Evolutionary conservation across 139 green algal species (phyloP), one percentile per base, ranked within the genome.

Genomic region (Mesotaenium endlicherianum): DNA sequence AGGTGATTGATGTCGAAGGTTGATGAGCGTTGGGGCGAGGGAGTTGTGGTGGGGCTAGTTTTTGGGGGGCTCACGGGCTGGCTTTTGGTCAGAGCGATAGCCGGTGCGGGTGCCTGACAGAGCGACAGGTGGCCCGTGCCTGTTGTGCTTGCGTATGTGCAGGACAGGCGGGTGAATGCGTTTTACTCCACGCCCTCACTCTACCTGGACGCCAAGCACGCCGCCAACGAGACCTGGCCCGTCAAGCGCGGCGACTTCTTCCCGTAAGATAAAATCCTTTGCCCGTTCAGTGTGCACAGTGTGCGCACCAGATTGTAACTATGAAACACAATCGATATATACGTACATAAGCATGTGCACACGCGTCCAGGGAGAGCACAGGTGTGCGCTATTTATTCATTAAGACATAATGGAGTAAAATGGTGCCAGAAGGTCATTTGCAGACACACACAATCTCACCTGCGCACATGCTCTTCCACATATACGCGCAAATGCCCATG

Each of bases 161-260:
- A 87, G 58, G 92, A 97, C 45, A 91, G 92, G 8, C 85, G 94
- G 6, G 68, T 97, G 1, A 93, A 94, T 79, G 93, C 89, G 2
- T 90, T 96, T 58, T 97, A 97, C 91, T 98, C 94, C 2, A 94
- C 92, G 0, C 94, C 94, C 1, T 78, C 76, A 3, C 68, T 60
- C 0, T 97, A 97, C 70, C 76, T 93, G 0, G 89, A 58, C 5
- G 93, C 90, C 44, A 97, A 97, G 86, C 82, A 94, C 41, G 68
- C 43, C 3, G 91, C 91, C 70, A 85, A 85, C 20, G 34, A 88
- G 36, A 86, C 58, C 8, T 91, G 83, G 58, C 80, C 87, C 17
- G 77, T 93, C 11, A 97, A 95, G 85, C 89, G 81, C 2, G 92
- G 95, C 75, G 94, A 97, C 84, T 96, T 96, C 88, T 97, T 97